phyloP scores from a whole-genome alignment of 2,329 filamentous ascomycete genomes.

The Akanthomyces lecanii region DNA sequence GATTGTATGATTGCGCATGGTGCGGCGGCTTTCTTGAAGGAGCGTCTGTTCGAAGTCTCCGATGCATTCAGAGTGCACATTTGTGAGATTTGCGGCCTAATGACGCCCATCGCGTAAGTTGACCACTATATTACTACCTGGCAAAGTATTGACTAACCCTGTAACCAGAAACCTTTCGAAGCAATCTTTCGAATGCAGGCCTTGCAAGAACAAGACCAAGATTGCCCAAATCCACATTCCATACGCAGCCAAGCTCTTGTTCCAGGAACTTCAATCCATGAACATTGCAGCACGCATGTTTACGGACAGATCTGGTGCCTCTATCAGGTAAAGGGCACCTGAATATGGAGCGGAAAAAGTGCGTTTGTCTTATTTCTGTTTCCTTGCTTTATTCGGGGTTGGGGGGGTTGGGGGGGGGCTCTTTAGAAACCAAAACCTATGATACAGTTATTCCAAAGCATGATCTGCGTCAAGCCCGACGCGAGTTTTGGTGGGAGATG shows the following conservation, averaged over 20 bases:
- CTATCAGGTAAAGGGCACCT: conserved; percentile 51
- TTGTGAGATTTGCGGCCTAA: conserved; percentile 96
- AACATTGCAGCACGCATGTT: conserved; percentile 98
- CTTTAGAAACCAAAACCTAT: background rate
- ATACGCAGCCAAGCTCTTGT: conserved; percentile 94
- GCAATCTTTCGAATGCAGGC: conserved; percentile 91
- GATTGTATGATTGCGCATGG: conserved; percentile 99
- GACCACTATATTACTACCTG: conserved; percentile 1
- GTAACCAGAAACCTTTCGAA: conserved; percentile 77
- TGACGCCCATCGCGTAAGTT: conserved; percentile 98
- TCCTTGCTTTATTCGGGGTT: background rate
- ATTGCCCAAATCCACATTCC: conserved; percentile 98
- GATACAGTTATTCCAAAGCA: background rate
- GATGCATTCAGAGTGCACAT: conserved; percentile 98
- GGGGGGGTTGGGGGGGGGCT: background rate
- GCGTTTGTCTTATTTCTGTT: background rate
- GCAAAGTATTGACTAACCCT: conserved; percentile 30
- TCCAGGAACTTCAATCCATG: conserved; percentile 97
- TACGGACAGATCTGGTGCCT: conserved; percentile 75
- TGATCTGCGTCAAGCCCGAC: background rate
- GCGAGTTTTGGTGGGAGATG: background rate
- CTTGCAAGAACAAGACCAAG: conserved; percentile 98
- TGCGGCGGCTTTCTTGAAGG: conserved; percentile 93
- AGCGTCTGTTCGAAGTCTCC: conserved; percentile 93
- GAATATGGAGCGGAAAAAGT: background rate